phyloP scores from a whole-genome alignment of 257 asterid genomes.

The Solanum dulcamara region DNA sequence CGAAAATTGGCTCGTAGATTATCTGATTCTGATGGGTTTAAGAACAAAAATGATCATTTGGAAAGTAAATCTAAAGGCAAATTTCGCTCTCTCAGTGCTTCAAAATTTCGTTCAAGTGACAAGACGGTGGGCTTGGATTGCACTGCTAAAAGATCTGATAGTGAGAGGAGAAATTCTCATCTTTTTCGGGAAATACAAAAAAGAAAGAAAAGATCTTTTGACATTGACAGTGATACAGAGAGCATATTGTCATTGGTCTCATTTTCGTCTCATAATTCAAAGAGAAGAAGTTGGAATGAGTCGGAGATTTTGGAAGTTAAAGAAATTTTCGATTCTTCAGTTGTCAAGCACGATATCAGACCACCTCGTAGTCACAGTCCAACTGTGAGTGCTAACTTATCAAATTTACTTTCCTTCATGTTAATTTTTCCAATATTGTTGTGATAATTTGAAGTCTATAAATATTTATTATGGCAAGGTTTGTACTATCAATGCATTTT shows the following conservation, averaged over 20 bases:
- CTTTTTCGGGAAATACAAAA: neutral
- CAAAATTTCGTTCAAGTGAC: slow-evolving; percentile 14
- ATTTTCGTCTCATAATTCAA: slow-evolving; percentile 7
- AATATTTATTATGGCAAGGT: neutral
- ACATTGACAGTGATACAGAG: slow-evolving; percentile 39
- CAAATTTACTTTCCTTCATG: neutral
- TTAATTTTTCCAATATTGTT: neutral
- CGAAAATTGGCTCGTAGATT: slow-evolving; percentile 11
- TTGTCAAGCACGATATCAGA: slow-evolving; percentile 26
- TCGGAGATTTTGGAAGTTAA: slow-evolving; percentile 42
- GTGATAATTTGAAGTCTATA: neutral
- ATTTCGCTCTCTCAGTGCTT: slow-evolving; percentile 26
- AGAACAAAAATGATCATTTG: slow-evolving; percentile 5
- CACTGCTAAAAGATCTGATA: neutral
- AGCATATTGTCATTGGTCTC: slow-evolving; percentile 27
- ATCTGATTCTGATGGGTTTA: slow-evolving; percentile 17
- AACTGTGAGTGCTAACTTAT: slow-evolving; percentile 21
- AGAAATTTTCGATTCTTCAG: slow-evolving; percentile 45
- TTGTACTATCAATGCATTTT: neutral
- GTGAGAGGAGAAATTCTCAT: neutral
- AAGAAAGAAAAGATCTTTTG: slow-evolving; percentile 15
- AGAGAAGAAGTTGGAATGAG: slow-evolving; percentile 68
- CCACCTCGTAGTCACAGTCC: slow-evolving; percentile 30
- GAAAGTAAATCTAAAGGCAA: slow-evolving; percentile 6
- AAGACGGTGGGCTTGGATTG: neutral